phyloP scores from a whole-genome alignment of 257 asterid species.

The Galeopsis tetrahit region DNA sequence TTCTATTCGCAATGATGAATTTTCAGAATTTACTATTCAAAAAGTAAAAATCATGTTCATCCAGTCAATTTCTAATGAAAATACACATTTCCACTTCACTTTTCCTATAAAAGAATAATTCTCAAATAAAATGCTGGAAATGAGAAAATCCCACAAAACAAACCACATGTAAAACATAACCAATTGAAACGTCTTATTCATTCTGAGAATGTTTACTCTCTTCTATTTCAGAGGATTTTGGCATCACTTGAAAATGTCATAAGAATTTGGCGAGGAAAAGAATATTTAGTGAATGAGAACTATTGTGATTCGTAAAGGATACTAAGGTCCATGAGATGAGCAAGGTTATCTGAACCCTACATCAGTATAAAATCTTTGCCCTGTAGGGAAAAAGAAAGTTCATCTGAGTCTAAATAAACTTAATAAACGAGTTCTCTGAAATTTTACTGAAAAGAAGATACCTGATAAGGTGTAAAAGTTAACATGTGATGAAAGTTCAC shows the following conservation, averaged over 20 bases:
- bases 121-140: too few species aligned
- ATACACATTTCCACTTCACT: too few species aligned
- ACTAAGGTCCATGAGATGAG: slow-evolving; percentile 77
- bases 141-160: too few species aligned
- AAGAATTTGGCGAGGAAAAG: not conserved
- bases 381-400: slow-evolving; percentile 44
- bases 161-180: slow-evolving; percentile 32
- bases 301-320: slow-evolving; percentile 52
- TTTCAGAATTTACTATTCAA: not conserved
- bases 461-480: slow-evolving; percentile 20
- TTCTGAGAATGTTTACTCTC: slow-evolving; percentile 39
- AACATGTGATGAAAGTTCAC: slow-evolving; percentile 71
- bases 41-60: not conserved
- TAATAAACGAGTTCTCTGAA: slow-evolving; percentile 17
- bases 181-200: slow-evolving; percentile 66
- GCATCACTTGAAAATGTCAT: slow-evolving; percentile 60
- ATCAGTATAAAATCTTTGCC: slow-evolving; percentile 86
- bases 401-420: slow-evolving; percentile 31
- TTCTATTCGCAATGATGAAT: not conserved
- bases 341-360: slow-evolving; percentile 77
- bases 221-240: slow-evolving; percentile 57
- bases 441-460: slow-evolving; percentile 3
- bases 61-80: not conserved
- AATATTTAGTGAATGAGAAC: slow-evolving; percentile 25
- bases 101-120: too few species aligned